Evolutionary conservation across 2,329 filamentous ascomycete species (phyloP).

Genomic region (Cladophialophora chaetospira): DNA sequence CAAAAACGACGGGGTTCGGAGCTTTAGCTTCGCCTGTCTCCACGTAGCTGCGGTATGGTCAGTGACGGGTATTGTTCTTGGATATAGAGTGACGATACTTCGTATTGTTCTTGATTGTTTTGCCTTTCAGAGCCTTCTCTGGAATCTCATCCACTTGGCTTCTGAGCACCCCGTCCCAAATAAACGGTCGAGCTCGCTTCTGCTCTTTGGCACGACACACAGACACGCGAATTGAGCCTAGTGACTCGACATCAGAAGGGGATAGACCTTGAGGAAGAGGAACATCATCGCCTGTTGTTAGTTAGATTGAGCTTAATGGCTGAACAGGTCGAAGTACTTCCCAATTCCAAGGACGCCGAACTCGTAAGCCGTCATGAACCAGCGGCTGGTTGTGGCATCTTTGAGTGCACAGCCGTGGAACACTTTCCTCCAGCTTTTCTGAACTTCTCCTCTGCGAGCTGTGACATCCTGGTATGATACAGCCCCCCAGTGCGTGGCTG

Average conservation of each 20-base stretch:
- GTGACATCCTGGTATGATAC: neutral
- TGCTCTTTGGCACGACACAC: neutral
- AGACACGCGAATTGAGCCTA: neutral
- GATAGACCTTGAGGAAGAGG: neutral
- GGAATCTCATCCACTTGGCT: slow-evolving; percentile 59
- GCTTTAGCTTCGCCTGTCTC: neutral
- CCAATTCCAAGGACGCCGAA: neutral
- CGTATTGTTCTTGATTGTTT: neutral
- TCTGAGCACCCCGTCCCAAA: neutral
- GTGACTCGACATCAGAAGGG: neutral
- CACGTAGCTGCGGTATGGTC: neutral
- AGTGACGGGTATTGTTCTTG: neutral
- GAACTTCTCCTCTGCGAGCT: neutral
- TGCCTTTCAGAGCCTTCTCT: slow-evolving; percentile 6
- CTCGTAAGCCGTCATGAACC: neutral
- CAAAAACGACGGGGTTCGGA: too few relatives aligned
- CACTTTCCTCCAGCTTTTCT: too few relatives aligned
- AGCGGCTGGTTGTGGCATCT: neutral
- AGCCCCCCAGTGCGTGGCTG: too few relatives aligned
- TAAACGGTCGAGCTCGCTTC: neutral
- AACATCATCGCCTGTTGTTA: neutral
- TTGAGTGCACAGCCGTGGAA: neutral
- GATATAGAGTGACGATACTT: neutral
- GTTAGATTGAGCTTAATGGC: neutral
- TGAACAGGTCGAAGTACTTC: neutral